phyloP scores from a whole-genome alignment of 2,329 filamentous ascomycete genomes.

The Aureobasidium sp. region DNA sequence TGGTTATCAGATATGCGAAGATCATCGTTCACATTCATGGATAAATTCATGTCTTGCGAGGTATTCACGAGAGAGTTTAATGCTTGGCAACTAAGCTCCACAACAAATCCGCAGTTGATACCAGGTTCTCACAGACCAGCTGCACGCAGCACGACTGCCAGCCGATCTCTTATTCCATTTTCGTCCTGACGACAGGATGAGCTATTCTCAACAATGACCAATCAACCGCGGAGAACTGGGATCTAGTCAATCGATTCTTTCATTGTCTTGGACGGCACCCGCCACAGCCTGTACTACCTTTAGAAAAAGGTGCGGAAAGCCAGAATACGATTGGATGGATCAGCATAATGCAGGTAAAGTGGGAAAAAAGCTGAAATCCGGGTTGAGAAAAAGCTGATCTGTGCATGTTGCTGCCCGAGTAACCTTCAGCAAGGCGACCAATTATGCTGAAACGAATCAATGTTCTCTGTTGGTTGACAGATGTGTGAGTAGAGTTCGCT shows the following conservation, averaged over 20 bases:
- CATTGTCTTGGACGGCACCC: not conserved
- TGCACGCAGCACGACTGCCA: not conserved
- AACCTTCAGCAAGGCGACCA: constrained; percentile 8
- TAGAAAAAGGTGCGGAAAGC: constrained; percentile 11
- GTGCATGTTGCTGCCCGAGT: constrained; percentile 9
- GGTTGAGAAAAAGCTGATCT: constrained; percentile 3
- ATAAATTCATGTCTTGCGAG: no score
- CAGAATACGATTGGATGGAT: constrained; percentile 6
- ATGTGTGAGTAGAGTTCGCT: not conserved
- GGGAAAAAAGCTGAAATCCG: not conserved
- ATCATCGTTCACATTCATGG: no score
- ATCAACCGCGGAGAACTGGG: not conserved
- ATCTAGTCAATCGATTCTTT: not conserved
- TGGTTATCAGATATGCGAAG: no score
- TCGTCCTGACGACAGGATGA: not conserved
- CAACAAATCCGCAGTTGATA: not conserved
- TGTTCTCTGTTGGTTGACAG: not conserved
- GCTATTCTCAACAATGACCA: not conserved
- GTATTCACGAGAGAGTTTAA: no score
- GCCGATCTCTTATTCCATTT: not conserved
- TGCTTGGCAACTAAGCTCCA: not conserved
- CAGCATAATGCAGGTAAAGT: not conserved
- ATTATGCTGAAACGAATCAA: not conserved
- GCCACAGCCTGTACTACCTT: not conserved
- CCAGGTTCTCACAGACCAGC: not conserved